These are phyloP conservation scores for Petasospora fabianii DNA, from an alignment of 1,139 yeast genomes.

Conservation along the genomic window DNA sequence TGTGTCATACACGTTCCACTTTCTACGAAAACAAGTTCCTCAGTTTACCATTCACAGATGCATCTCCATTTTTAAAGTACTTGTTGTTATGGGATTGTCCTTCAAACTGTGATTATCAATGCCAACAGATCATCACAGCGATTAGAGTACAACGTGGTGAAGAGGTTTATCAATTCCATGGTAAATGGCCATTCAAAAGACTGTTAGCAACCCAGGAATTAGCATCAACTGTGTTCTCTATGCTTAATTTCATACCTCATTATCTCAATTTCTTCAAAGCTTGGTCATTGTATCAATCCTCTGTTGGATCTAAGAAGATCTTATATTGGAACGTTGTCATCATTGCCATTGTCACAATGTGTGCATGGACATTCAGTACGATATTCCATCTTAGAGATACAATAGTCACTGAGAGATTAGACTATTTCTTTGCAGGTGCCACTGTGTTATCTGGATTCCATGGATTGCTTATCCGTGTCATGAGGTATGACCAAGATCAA, in stretches of 20 bases:
- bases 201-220: slow-evolving; percentile 78
- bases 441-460: slow-evolving; percentile 80
- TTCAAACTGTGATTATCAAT: slow-evolving; percentile 85
- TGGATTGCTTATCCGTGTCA: slow-evolving; percentile 56
- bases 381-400: slow-evolving; percentile 87
- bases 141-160: slow-evolving; percentile 44
- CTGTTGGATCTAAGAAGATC: slow-evolving; percentile 25
- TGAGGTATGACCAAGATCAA: slow-evolving; percentile 47
- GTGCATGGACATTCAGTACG: slow-evolving; percentile 85
- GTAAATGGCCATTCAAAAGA: slow-evolving; percentile 93
- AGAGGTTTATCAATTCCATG: slow-evolving; percentile 81
- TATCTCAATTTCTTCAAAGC: slow-evolving; percentile 50
- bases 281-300: slow-evolving; percentile 14
- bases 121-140: slow-evolving; percentile 72
- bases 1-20: slow-evolving; percentile 31
- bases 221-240: slow-evolving; percentile 74
- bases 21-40: slow-evolving; percentile 29
- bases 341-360: slow-evolving; percentile 62
- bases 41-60: slow-evolving; percentile 30
- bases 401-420: slow-evolving; percentile 73
- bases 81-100: slow-evolving; percentile 73
- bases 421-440: slow-evolving; percentile 89
- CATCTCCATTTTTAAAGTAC: slow-evolving; percentile 32
- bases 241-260: slow-evolving; percentile 78
- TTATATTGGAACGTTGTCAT: slow-evolving; percentile 42